Percentiles rank a stretch among this genome's conserved stretches.
Evolutionary conservation across 108 stramenopile genomes (phyloP).

Genomic region (Discostella stelligeroides): DNA sequence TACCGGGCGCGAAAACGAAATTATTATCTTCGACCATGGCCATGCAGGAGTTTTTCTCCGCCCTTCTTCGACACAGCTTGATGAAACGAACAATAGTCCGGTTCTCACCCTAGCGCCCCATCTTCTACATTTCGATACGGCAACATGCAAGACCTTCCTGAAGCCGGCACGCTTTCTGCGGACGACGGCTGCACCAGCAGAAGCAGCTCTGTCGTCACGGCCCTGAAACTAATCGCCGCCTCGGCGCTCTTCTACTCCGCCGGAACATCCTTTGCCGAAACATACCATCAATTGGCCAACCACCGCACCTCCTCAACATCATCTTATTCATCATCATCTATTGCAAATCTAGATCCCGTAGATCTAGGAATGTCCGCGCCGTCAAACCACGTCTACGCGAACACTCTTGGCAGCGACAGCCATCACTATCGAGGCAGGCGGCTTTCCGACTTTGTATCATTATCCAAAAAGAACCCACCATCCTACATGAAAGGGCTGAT

Average conservation of each 20-base stretch:
- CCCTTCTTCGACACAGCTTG: too few relatives aligned
- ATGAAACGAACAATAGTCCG: too few relatives aligned
- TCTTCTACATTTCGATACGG: neutral
- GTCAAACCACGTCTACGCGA: slow-evolving; percentile 25
- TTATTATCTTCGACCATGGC: too few relatives aligned
- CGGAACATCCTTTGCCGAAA: slow-evolving; percentile 40
- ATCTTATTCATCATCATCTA: neutral
- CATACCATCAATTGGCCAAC: slow-evolving; percentile 23
- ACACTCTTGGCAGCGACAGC: slow-evolving; percentile 1
- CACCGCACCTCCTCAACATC: neutral
- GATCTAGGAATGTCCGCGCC: slow-evolving; percentile 18
- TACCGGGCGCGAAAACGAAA: too few relatives aligned
- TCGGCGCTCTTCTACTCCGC: slow-evolving; percentile 46
- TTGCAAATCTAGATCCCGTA: neutral
- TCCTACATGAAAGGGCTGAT: slow-evolving; percentile 72
- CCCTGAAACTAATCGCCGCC: slow-evolving; percentile 39
- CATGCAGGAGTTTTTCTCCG: too few relatives aligned
- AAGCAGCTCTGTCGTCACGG: slow-evolving; percentile 19
- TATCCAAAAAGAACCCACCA: slow-evolving; percentile 47
- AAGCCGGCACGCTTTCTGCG: neutral
- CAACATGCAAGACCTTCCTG: neutral
- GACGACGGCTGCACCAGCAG: neutral
- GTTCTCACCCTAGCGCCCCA: too few relatives aligned
- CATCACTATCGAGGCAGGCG: too few relatives aligned
- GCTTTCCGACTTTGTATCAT: slow-evolving; percentile 14